phyloP scores from a whole-genome alignment of 169 alveolate species.

The Cryptosporidium andersoni region DNA sequence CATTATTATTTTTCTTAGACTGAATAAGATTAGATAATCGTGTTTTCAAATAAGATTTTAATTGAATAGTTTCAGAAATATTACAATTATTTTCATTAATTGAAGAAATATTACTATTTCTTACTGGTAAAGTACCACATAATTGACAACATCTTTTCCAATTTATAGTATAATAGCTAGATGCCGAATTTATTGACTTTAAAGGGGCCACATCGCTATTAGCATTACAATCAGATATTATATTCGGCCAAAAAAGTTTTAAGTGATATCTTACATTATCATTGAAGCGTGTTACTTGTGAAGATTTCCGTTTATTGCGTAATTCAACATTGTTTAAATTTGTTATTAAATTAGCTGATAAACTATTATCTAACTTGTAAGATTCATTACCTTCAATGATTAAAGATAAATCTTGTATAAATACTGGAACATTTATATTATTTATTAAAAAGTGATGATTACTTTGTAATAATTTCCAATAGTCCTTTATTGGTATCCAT shows the following conservation, averaged over 20 bases:
- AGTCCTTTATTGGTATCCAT: conserved; percentile 49
- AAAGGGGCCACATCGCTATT: conserved; percentile 35
- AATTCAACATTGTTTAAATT: background rate
- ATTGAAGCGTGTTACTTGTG: background rate
- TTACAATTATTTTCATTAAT: background rate
- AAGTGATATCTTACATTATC: conserved; percentile 20
- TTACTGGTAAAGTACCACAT: conserved; percentile 3
- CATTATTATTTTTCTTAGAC: too few relatives aligned
- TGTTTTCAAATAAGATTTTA: background rate
- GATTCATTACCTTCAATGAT: background rate
- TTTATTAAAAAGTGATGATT: conserved; percentile 47
- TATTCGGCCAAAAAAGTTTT: conserved; percentile 28
- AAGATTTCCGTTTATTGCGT: background rate
- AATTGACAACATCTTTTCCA: conserved; percentile 61
- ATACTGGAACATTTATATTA: conserved; percentile 26
- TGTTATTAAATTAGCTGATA: background rate
- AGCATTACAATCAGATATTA: conserved; percentile 15
- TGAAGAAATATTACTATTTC: background rate
- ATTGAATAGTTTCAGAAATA: background rate
- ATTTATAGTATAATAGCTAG: conserved; percentile 17
- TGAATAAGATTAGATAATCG: background rate
- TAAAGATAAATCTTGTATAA: background rate
- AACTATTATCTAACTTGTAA: background rate
- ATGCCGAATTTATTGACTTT: conserved; percentile 44
- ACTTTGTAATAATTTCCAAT: conserved; percentile 49